Evolutionary conservation across 1,284 basidiomycete species (phyloP).

Genomic region (Xerocomus minutiporus): DNA sequence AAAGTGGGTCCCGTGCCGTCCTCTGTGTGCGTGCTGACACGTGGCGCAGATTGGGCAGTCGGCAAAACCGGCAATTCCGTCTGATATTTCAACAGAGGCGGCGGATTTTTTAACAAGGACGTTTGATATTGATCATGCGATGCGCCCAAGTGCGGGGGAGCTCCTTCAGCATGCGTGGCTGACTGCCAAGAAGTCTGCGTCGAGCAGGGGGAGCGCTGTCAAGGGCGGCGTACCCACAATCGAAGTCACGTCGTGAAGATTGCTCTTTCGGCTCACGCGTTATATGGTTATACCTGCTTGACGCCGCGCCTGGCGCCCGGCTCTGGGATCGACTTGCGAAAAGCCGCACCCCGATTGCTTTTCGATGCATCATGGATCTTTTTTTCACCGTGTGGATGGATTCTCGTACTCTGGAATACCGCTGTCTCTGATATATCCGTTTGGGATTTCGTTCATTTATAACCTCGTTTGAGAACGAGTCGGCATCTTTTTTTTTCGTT

Average conservation of each 20-base stretch:
- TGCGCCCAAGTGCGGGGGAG: conserved; percentile 76
- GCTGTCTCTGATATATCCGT: background rate
- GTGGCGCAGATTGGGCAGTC: conserved; percentile 75
- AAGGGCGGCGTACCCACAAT: conserved; percentile 26
- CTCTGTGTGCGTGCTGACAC: background rate
- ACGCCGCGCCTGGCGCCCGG: background rate
- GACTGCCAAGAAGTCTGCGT: conserved; percentile 35
- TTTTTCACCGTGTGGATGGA: background rate
- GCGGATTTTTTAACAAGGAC: conserved; percentile 81
- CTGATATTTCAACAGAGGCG: conserved; percentile 83
- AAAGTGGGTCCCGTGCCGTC: conserved; percentile 48
- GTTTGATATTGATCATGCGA: conserved; percentile 80
- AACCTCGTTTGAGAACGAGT: background rate
- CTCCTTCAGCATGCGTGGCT: conserved; percentile 78
- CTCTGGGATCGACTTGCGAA: background rate
- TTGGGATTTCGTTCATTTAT: background rate
- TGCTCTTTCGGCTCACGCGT: background rate
- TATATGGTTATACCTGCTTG: too few species aligned
- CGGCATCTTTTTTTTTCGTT: background rate
- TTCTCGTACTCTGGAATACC: background rate
- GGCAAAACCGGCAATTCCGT: conserved; percentile 78
- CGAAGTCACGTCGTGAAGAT: conserved; percentile 25
- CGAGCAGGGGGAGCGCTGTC: conserved; percentile 2
- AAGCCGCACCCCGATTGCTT: background rate
- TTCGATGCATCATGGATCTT: background rate